Conservation (phyloP, 1,284 basidiomycete genomes). For the Ceratobasidium papillatum region DNA sequence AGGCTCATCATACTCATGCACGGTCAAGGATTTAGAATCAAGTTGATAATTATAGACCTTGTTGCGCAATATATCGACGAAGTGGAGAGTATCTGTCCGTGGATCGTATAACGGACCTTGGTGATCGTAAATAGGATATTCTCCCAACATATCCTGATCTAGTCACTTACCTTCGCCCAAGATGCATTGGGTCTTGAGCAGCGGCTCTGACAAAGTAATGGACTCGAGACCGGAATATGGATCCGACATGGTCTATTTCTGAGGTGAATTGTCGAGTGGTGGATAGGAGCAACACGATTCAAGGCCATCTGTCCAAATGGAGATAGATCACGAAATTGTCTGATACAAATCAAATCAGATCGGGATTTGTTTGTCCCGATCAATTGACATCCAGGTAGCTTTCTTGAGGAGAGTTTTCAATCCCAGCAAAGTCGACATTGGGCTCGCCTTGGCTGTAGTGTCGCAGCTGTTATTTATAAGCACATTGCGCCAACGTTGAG, state of each 20-base stretch:
- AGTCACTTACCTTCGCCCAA: conserved; percentile 67
- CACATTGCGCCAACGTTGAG: no score
- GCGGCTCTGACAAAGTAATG: conserved; percentile 56
- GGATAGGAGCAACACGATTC: neutral
- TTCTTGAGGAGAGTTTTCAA: neutral
- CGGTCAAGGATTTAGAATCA: conserved; percentile 53
- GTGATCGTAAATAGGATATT: conserved; percentile 23
- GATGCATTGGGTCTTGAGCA: conserved; percentile 65
- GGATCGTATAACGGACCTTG: conserved; percentile 70
- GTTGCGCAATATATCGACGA: conserved; percentile 69
- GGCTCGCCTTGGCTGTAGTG: no score
- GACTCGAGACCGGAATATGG: conserved; percentile 19
- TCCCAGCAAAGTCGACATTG: no score
- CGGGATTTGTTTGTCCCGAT: neutral
- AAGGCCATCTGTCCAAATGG: neutral
- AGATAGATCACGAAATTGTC: neutral
- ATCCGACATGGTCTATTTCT: conserved; percentile 29
- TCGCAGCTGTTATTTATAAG: no score
- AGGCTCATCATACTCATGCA: conserved; percentile 61
- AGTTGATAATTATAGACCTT: conserved; percentile 67
- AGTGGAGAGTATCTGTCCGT: conserved; percentile 63
- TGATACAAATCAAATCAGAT: neutral
- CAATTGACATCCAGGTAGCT: neutral
- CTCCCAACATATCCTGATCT: no score
- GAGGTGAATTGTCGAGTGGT: neutral